Evolutionary conservation across 2,329 filamentous ascomycete species (phyloP).

Genomic region (Sporothrix variecibatus): DNA sequence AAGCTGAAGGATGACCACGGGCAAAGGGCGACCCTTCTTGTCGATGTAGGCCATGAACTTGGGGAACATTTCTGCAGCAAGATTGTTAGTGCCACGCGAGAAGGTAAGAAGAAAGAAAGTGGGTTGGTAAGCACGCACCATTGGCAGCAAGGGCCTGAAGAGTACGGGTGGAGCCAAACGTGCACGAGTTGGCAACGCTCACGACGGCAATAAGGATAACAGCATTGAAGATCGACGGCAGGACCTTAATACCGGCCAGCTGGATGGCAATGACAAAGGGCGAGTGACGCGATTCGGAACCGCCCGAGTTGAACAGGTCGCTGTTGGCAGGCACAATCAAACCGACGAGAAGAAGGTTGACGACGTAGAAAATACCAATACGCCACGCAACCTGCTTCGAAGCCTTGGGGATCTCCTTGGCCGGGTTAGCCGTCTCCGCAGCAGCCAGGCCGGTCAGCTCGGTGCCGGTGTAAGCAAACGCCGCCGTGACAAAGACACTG

Average conservation of each 20-base stretch:
- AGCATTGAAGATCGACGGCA: slow-evolving; percentile 56
- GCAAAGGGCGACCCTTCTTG: slow-evolving; percentile 60
- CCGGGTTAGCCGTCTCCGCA: slow-evolving; percentile 53
- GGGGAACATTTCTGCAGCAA: slow-evolving; percentile 49
- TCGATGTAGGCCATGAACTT: slow-evolving; percentile 62
- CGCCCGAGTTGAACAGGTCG: slow-evolving; percentile 37
- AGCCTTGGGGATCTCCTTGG: slow-evolving; percentile 50
- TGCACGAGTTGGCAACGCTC: slow-evolving; percentile 54
- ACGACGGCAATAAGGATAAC: slow-evolving; percentile 55
- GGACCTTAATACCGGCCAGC: slow-evolving; percentile 51
- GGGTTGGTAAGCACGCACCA: slow-evolving; percentile 32
- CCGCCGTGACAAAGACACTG: slow-evolving; percentile 54
- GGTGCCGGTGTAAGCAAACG: slow-evolving; percentile 54
- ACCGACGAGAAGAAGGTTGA: slow-evolving; percentile 54
- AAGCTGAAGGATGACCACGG: slow-evolving; percentile 52
- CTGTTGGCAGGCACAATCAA: slow-evolving; percentile 50
- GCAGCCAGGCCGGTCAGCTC: slow-evolving; percentile 56
- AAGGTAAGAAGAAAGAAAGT: background rate
- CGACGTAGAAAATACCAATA: slow-evolving; percentile 54
- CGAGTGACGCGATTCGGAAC: slow-evolving; percentile 43
- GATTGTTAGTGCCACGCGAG: background rate
- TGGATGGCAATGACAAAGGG: slow-evolving; percentile 55
- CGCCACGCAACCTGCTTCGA: slow-evolving; percentile 59
- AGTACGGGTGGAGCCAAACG: slow-evolving; percentile 53
- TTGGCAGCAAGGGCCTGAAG: slow-evolving; percentile 52